Percentiles rank a stretch among this genome's conserved stretches.
These are phyloP conservation scores for Pseudogymnoascus sp. DNA, from an alignment of 2,329 filamentous ascomycete genomes.

Conservation along the genomic window DNA sequence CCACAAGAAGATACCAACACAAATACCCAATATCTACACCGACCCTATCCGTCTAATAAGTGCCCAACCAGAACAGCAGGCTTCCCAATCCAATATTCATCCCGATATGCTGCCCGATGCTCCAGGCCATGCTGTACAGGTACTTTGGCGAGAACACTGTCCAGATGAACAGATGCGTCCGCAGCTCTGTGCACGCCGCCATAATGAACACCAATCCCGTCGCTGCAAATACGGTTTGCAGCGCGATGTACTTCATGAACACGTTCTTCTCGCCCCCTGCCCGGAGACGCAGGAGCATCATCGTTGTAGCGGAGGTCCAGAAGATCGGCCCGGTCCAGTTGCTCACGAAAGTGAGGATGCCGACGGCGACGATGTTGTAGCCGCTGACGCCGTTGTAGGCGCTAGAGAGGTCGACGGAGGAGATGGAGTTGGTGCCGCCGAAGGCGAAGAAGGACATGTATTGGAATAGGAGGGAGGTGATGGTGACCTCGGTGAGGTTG, in stretches of 20 bases:
- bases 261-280: constrained; percentile 13
- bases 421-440: constrained; percentile 89
- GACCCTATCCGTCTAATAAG: constrained; percentile 21
- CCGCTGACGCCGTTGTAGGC: constrained; percentile 85
- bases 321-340: constrained; percentile 92
- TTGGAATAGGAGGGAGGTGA: constrained; percentile 67
- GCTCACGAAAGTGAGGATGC: constrained; percentile 70
- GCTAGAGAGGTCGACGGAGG: constrained; percentile 86
- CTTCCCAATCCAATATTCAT: constrained; percentile 59
- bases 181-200: constrained; percentile 73
- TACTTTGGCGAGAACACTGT: constrained; percentile 98
- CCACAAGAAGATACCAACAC: neutral
- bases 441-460: constrained; percentile 81
- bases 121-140: constrained; percentile 86
- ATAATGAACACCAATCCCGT: constrained; percentile 65
- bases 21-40: neutral
- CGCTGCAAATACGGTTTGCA: constrained; percentile 64
- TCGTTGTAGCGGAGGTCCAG: constrained; percentile 63
- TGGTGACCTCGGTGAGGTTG: constrained; percentile 50
- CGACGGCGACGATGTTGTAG: constrained; percentile 76
- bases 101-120: constrained; percentile 66
- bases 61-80: constrained; percentile 46
- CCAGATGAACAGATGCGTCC: constrained; percentile 95
- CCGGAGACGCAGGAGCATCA: constrained; percentile 42
- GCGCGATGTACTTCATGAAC: constrained; percentile 42